Evolutionary conservation across 2,329 filamentous ascomycete genomes (phyloP), one percentile per base, ranked within the genome.

Genomic region (Botrytis cinerea): DNA sequence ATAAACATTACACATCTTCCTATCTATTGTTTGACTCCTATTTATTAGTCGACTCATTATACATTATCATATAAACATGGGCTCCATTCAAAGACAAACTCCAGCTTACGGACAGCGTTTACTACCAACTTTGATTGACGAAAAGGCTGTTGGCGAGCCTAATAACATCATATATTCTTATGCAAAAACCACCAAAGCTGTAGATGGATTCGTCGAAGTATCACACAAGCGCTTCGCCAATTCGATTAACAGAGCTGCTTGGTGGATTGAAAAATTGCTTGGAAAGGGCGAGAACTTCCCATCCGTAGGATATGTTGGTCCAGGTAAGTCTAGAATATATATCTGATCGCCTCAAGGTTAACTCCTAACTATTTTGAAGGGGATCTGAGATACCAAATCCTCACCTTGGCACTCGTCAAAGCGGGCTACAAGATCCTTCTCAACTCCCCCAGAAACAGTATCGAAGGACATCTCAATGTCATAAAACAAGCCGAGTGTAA

Each of bases 251-350:
- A 63, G 64, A 62, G 71, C 72, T 18, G 75, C 77, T 48, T 74
- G 74, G 72, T 77, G 71, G 70, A 40, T 78, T 12, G 43, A 72
- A 18, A 60, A 69, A 10, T 70, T 22, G 40, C 51, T 73, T 32
- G 83, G 82, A 2, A 71, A 74, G 35, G 69, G 74, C 40, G 54
- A 66, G 28, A 73, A 59, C 51, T 73, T 73, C n/a, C 63, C 64
- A 45, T 60, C 71, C 18, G n/a, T 73, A 38, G 71, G 71, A 73
- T 73, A 73, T 67, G 46, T 69, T 51, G 71, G 71, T n/a, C 71
- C 71, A 32, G 54, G 71, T 48, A 60, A 73, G 51, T 73, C 35
- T 32, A 51, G 28, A 70, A 38, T 22, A 40, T 22, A 10, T 22
- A 40, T 22, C 2, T 4, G 5, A 38, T n/a, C 6, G 28, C 16